Base-by-base conservation (phyloP, 1,139 yeast species). In the Yamadazyma membranifaciens region DNA sequence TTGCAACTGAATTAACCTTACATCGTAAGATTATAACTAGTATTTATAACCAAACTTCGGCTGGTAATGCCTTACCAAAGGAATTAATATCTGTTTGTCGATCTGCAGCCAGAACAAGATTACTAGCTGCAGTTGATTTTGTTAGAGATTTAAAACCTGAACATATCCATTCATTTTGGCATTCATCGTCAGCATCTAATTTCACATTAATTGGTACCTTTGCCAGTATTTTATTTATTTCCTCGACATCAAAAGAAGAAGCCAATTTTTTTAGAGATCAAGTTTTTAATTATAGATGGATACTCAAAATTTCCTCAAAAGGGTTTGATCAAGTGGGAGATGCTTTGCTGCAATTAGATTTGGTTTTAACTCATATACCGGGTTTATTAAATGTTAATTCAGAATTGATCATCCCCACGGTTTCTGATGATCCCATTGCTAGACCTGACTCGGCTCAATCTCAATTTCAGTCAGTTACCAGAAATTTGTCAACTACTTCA, bases 131-230 rank as follows among this genome's bases (percentile, higher is more conserved):
- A 1, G 78, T 87, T 45, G 94, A 87, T 40, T 87, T 88, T 62
- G 83, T 87, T 9, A 66, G 83, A 42, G 83, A 80, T 44, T 71
- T 89, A 54, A 81, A 82, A 50, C 84, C 85, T 2, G 95, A 87
- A 49, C 95, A 88, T 55, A 76, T 86, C 39, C 89, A 82, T 55
- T 80, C 94, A 9, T 88, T 87, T 60, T 89, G 96, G 96, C 92
- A 86, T 60, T 78, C 89, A 2, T 81, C 89, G 4, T 77, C 95
- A 0, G 73, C 91, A 0, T 75, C 87, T 9, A 87, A 85, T 55
- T 80, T 89, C 48, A 82, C 95, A 3, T 63, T 87, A 35, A 86
- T 88, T 40, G 96, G 96, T 2, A 80, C 92, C 0, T 89, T 89
- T 71, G 95, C 96, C 0, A 83, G 94, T 0, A 67, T 89, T 9